Conservation (phyloP, 176 grass and related monocot genomes). For the Oryza longistaminata region DNA sequence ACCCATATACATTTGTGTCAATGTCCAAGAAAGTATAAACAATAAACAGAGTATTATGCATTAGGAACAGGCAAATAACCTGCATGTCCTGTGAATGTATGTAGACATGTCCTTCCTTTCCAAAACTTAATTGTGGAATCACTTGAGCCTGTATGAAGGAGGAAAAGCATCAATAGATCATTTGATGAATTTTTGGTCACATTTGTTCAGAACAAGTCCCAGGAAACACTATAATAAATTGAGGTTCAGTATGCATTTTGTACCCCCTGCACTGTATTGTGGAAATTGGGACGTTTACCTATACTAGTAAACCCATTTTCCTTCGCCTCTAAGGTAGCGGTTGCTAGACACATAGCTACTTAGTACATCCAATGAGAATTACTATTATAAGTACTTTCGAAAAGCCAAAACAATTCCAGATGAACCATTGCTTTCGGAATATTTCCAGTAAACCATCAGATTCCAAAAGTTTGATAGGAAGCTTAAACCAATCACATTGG, state of each 20-base stretch:
- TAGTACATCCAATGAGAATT: not conserved
- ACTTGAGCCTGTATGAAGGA: conserved; percentile 74
- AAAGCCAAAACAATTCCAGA: not conserved
- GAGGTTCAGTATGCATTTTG: not conserved
- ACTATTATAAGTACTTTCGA: not conserved
- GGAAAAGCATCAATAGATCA: not conserved
- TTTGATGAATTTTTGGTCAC: not conserved
- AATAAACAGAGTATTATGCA: not conserved
- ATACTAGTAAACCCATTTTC: not conserved
- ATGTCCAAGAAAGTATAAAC: not conserved
- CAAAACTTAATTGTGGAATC: conserved; percentile 93
- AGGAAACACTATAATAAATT: not conserved
- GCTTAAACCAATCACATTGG: not conserved
- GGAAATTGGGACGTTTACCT: not conserved
- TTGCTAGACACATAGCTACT: not conserved
- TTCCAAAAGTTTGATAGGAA: not conserved
- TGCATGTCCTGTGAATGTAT: conserved; percentile 90
- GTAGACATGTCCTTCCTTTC: conserved; percentile 93
- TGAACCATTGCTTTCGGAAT: not conserved
- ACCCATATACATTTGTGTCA: not conserved
- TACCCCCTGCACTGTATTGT: not conserved
- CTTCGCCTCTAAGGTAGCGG: not conserved
- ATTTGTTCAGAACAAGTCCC: conserved; percentile 1
- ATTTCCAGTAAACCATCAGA: conserved; percentile 8
- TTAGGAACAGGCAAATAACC: conserved; percentile 53